Conservation (phyloP, 306 rosid genomes). For the Glycyrrhiza uralensis region DNA sequence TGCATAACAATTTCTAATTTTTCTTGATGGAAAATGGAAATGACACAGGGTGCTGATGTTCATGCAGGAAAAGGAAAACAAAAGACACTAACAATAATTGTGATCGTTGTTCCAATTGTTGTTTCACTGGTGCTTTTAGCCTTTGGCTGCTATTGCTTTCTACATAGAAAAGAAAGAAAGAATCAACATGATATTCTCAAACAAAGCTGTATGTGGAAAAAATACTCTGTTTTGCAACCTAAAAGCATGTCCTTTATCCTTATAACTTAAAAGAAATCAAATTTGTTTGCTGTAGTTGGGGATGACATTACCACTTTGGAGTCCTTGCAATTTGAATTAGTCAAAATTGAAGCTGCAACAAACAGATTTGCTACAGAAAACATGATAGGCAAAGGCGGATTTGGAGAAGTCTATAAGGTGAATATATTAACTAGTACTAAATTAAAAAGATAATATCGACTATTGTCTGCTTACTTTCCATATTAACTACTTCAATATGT, state of each 20-base stretch:
- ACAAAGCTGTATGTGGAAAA: constrained; percentile 34
- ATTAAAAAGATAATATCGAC: neutral
- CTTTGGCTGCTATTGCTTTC: constrained; percentile 11
- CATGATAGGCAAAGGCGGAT: constrained; percentile 55
- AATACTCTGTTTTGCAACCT: neutral
- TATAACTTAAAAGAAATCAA: neutral
- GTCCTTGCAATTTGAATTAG: constrained; percentile 41
- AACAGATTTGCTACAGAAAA: constrained; percentile 35
- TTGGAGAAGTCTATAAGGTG: constrained; percentile 63
- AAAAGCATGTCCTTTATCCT: neutral
- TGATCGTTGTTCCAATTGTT: constrained; percentile 4
- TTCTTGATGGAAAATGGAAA: neutral
- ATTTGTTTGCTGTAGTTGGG: constrained; percentile 22
- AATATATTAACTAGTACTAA: neutral
- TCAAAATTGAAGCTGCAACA: constrained; percentile 42
- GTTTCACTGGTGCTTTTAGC: constrained; percentile 24
- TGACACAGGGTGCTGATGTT: constrained; percentile 1
- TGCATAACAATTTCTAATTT: neutral
- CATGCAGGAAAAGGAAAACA: constrained; percentile 37
- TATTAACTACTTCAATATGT: neutral
- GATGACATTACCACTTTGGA: constrained; percentile 24
- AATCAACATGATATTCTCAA: constrained; percentile 31
- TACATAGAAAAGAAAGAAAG: constrained; percentile 9
- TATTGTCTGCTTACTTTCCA: neutral
- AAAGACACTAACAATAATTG: neutral